Percentiles rank a stretch among this genome's conserved stretches.
Evolutionary conservation across 176 grass and related monocot species (phyloP).

Genomic region (Eleusine coracana): DNA sequence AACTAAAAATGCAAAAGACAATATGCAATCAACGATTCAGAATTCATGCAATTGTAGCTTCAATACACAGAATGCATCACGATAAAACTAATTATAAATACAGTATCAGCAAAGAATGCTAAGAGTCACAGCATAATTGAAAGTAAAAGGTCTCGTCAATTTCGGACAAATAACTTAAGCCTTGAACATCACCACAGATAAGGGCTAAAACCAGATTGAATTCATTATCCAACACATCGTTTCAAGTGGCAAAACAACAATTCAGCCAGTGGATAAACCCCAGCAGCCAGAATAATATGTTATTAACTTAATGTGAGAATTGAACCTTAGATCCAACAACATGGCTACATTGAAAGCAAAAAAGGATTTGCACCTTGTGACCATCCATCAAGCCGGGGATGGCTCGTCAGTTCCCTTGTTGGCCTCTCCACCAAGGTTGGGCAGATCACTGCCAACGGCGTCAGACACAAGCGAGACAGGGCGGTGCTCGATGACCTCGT

Average conservation of each 20-base stretch:
- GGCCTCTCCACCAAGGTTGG: slow-evolving; percentile 30
- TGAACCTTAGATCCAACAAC: slow-evolving; percentile 32
- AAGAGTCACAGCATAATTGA: not conserved
- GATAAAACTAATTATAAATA: not conserved
- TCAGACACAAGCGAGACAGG: slow-evolving; percentile 73
- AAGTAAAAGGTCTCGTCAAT: not conserved
- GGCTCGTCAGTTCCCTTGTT: slow-evolving; percentile 48
- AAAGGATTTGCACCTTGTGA: slow-evolving; percentile 45
- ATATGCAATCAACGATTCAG: not conserved
- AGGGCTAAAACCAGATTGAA: not conserved
- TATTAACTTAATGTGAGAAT: slow-evolving; percentile 42
- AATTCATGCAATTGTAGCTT: not conserved
- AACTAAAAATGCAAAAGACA: not conserved
- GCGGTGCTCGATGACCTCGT: slow-evolving; percentile 92
- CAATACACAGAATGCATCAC: not conserved
- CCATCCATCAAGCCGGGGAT: slow-evolving; percentile 50
- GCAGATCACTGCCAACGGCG: slow-evolving; percentile 34
- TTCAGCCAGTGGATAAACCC: slow-evolving; percentile 15
- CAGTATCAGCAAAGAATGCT: not conserved
- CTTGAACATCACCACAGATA: not conserved
- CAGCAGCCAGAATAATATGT: slow-evolving; percentile 33
- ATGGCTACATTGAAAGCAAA: slow-evolving; percentile 30
- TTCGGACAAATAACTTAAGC: not conserved
- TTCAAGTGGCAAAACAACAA: slow-evolving; percentile 38
- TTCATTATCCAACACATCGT: slow-evolving; percentile 28